These are phyloP conservation scores for Geum urbanum DNA, from an alignment of 306 rosid species.

Conservation along the genomic window DNA sequence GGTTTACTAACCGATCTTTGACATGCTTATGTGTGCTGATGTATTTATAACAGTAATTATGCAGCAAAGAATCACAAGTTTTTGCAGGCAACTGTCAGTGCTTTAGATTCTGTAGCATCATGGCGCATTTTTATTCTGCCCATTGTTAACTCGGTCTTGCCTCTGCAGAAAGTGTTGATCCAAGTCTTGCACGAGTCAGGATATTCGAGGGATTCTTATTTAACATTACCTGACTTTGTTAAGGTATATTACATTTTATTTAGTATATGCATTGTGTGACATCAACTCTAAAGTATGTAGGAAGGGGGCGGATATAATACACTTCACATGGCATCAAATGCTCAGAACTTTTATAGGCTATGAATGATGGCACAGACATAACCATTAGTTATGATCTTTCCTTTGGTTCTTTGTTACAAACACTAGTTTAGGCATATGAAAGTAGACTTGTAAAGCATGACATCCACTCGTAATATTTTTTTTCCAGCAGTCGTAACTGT, in stretches of 20 bases:
- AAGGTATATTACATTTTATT: slow-evolving; percentile 46
- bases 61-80: background rate
- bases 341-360: background rate
- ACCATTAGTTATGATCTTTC: background rate
- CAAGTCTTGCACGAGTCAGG: slow-evolving; percentile 80
- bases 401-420: background rate
- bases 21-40: background rate
- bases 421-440: too few species aligned
- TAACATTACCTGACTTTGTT: slow-evolving; percentile 61
- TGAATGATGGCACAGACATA: background rate
- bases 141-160: slow-evolving; percentile 15
- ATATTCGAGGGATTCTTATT: slow-evolving; percentile 55
- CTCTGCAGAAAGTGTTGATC: slow-evolving; percentile 57
- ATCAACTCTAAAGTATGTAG: background rate
- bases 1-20: background rate
- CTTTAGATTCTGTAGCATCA: slow-evolving; percentile 5
- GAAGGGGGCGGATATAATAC: background rate
- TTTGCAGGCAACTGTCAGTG: slow-evolving; percentile 3
- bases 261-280: slow-evolving; percentile 5
- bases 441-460: background rate
- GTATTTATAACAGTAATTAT: background rate
- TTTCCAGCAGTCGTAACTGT: background rate
- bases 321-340: background rate
- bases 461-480: background rate
- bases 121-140: background rate